phyloP scores from a whole-genome alignment of 2,329 filamentous ascomycete genomes.

The Fusarium scirpi region DNA sequence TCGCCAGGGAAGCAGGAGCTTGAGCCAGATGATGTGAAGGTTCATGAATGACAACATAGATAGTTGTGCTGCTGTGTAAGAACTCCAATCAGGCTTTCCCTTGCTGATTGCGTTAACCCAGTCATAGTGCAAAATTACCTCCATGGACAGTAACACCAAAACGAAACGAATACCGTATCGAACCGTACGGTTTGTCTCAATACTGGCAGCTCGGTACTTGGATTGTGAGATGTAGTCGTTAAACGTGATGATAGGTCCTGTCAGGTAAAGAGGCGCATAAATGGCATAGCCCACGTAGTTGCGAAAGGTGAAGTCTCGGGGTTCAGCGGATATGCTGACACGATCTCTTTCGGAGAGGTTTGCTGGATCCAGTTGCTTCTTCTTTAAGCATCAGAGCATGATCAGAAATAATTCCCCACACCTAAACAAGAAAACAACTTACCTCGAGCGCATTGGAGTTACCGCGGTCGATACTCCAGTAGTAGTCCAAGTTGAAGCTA shows the following conservation, averaged over 20 bases:
- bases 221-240: constrained; percentile 96
- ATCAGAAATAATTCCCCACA: constrained; percentile 13
- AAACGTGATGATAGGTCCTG: constrained; percentile 94
- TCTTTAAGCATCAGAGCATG: constrained; percentile 80
- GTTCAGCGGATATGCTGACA: constrained; percentile 78
- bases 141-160: constrained; percentile 86
- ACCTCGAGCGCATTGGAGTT: constrained; percentile 83
- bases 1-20: constrained; percentile 96
- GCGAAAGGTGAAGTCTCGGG: constrained; percentile 79
- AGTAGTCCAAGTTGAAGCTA: constrained; percentile 97
- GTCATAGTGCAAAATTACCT: constrained; percentile 89
- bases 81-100: constrained; percentile 79
- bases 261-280: constrained; percentile 92
- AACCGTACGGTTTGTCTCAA: constrained; percentile 76
- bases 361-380: constrained; percentile 93
- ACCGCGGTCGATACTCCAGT: constrained; percentile 83
- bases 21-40: constrained; percentile 97
- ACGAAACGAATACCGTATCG: constrained; percentile 88
- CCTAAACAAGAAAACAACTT: constrained; percentile 52
- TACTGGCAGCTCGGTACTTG: constrained; percentile 77
- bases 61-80: constrained; percentile 88
- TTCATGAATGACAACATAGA: constrained; percentile 95
- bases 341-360: constrained; percentile 91
- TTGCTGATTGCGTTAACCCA: constrained; percentile 95
- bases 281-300: constrained; percentile 92